Conservation (phyloP, 1,284 basidiomycete genomes). For the Peniophora sp. region DNA sequence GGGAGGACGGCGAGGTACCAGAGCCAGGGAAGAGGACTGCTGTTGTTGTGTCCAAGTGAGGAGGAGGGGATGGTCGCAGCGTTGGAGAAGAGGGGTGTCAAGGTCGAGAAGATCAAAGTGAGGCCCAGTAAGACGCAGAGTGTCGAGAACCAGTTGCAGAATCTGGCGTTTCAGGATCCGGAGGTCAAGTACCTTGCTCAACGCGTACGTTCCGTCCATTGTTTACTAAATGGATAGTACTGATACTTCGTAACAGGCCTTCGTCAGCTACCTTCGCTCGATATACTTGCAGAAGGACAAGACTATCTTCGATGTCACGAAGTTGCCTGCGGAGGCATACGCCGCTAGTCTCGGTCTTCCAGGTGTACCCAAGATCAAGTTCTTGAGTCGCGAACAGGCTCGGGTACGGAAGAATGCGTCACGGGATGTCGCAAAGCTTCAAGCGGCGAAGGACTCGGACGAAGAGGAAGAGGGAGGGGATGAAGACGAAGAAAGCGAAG, state of each 20-base stretch:
- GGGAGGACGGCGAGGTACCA: conserved; percentile 94
- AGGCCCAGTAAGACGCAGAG: conserved; percentile 83
- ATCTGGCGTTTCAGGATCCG: conserved; percentile 89
- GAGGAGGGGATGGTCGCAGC: conserved; percentile 81
- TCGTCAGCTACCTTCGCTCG: conserved; percentile 94
- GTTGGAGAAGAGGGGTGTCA: conserved; percentile 69
- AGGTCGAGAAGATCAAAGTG: conserved; percentile 83
- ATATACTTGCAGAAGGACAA: conserved; percentile 95
- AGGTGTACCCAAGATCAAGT: conserved; percentile 94
- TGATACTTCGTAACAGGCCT: conserved; percentile 53
- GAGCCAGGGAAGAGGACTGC: conserved; percentile 79
- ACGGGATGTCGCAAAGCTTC: conserved; percentile 23
- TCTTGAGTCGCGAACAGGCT: conserved; percentile 67
- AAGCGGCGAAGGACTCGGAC: conserved; percentile 14
- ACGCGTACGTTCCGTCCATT: conserved; percentile 48
- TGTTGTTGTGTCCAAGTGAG: conserved; percentile 86
- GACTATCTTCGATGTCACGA: conserved; percentile 79
- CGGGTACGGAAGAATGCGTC: conserved; percentile 73
- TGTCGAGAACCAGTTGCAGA: conserved; percentile 87
- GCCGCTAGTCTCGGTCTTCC: conserved; percentile 90
- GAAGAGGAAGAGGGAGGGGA: conserved; percentile 26
- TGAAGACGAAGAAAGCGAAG: conserved; percentile 18
- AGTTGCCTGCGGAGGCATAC: conserved; percentile 78
- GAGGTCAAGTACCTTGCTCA: conserved; percentile 98
- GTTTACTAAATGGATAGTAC: neutral